These are phyloP conservation scores for Nigrograna mackinnonii DNA, from an alignment of 2,329 filamentous ascomycete species.

Conservation along the genomic window DNA sequence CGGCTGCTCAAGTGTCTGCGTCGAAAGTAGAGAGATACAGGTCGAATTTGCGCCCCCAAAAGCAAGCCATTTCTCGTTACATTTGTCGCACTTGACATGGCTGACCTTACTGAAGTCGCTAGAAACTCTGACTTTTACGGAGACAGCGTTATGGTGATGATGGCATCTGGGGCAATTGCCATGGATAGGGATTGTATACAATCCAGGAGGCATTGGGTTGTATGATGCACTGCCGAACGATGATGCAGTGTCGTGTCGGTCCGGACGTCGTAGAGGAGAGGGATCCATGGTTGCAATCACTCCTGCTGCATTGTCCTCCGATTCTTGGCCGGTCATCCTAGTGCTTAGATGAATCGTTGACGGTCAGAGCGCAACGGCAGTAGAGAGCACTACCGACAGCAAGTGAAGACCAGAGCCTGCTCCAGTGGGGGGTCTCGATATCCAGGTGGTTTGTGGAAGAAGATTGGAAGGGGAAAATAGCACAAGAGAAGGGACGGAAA, in stretches of 20 bases:
- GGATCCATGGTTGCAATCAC: too few species aligned
- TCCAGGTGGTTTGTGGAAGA: too few species aligned
- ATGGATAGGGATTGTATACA: slow-evolving; percentile 23
- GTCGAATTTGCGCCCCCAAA: slow-evolving; percentile 26
- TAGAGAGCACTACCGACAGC: background rate
- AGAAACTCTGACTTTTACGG: slow-evolving; percentile 19
- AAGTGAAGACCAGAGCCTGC: background rate
- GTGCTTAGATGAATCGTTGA: background rate
- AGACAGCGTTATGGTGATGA: slow-evolving; percentile 26
- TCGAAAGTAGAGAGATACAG: slow-evolving; percentile 27
- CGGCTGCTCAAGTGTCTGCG: slow-evolving; percentile 17
- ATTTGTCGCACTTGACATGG: slow-evolving; percentile 25
- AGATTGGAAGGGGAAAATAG: slow-evolving; percentile 1
- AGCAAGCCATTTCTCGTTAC: slow-evolving; percentile 25
- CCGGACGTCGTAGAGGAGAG: too few species aligned
- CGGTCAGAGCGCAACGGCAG: too few species aligned
- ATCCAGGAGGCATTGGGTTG: slow-evolving; percentile 16
- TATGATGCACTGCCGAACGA: slow-evolving; percentile 17
- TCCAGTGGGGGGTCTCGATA: too few species aligned
- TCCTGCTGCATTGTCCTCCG: too few species aligned
- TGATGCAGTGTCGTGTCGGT: slow-evolving; percentile 17
- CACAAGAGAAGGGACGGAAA: background rate
- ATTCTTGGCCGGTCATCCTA: background rate
- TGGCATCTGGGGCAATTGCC: slow-evolving; percentile 32
- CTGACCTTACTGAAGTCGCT: slow-evolving; percentile 13